Base-by-base conservation (phyloP, 257 asterid species). In the Solanum pinnatisectum region DNA sequence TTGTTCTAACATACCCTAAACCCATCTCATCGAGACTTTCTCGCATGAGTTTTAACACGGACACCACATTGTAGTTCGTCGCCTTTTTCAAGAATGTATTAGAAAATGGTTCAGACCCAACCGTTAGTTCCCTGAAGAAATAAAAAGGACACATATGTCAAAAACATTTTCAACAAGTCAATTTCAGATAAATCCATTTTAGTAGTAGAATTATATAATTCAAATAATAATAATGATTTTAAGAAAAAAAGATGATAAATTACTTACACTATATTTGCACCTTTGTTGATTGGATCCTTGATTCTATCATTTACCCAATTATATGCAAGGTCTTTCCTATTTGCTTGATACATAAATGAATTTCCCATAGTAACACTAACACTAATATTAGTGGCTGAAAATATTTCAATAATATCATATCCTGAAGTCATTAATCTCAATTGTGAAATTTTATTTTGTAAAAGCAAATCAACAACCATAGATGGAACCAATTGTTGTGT, bases 391-490 rank as follows among this genome's bases (percentile, higher is more conserved):
- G 87, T 70, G 2, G 49, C 78, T 18, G 88, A 46, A 20, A 90
- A 90, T 44, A 91, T 89, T n/a, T 76, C 68, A 5, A 89, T 78
- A 44, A 89, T 87, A 52, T 90, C 89, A n/a, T 10, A 68, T 36
- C 88, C 86, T 11, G 87, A 63, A 59, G 88, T 88, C 32, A 71
- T 36, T 74, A 74, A 74, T 74, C 82, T 74, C 32, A 74, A 18
- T 10, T 85, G 25, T 7, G 46, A 42, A 32, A 91, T 88, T 14
- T 10, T 70, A 32, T 91, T 91, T 32, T 90, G 91, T 25, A 91
- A 73, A 14, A 90, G 87, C 86, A 90, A 82, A 73, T 91, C 92
- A 15, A 90, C 93, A 63, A 90, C 92, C 92, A 91, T 90, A 4
- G 93, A 90, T 37, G 93, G 93, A 70, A 87, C 86, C 72, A 91